Evolutionary conservation across 371 early-diverging fungal genomes (phyloP).

Genomic region (Rhizomucor miehei): DNA sequence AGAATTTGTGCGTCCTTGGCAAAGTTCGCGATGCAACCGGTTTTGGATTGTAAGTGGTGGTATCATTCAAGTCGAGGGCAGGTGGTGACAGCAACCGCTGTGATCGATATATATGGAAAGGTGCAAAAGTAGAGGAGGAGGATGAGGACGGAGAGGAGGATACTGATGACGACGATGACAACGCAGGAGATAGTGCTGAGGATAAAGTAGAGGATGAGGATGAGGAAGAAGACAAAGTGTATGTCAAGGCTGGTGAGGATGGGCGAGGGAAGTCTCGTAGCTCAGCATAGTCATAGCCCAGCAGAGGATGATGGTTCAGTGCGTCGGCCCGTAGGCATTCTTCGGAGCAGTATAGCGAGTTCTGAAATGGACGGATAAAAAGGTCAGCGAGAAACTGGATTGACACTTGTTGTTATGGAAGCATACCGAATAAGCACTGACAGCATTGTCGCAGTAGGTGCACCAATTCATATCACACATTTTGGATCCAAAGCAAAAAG

Average conservation of each 20-base stretch:
- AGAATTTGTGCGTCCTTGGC: too few relatives aligned
- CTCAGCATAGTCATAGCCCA: slow-evolving; percentile 26
- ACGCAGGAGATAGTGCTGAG: neutral
- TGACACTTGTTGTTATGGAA: neutral
- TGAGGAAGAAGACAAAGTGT: neutral
- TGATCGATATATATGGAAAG: neutral
- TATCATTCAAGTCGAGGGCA: too few relatives aligned
- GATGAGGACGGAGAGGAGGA: neutral
- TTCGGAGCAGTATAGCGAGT: slow-evolving; percentile 30
- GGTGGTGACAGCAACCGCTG: neutral
- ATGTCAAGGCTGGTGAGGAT: neutral
- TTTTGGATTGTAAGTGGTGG: too few relatives aligned
- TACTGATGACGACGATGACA: neutral
- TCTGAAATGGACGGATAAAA: slow-evolving; percentile 6
- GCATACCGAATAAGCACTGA: neutral
- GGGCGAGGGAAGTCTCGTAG: slow-evolving; percentile 26
- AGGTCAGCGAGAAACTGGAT: neutral
- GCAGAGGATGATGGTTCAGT: slow-evolving; percentile 19
- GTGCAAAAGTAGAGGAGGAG: neutral
- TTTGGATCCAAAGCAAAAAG: neutral
- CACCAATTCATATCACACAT: neutral
- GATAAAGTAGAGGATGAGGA: neutral
- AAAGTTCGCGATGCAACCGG: too few relatives aligned
- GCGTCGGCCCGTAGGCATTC: slow-evolving; percentile 24
- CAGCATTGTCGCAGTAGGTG: neutral